A percentile compares a stretch with the other conserved stretches of the same genome.
These are phyloP conservation scores for Friedmanniomyces simplex DNA, from an alignment of 495 filamentous ascomycete species.

Conservation along the genomic window DNA sequence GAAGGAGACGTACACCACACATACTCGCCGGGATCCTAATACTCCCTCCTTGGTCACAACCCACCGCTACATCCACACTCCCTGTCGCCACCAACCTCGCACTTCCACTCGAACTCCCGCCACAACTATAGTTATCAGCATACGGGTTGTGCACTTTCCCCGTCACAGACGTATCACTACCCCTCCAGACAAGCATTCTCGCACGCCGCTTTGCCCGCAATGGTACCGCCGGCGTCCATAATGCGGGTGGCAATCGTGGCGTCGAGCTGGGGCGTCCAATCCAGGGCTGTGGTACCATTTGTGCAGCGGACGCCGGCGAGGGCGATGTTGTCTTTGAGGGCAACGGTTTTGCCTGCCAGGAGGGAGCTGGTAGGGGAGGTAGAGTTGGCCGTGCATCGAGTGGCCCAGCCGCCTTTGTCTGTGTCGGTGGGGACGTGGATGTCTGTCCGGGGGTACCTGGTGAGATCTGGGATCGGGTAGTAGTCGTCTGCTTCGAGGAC, in stretches of 20 bases:
- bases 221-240: constrained; percentile 35
- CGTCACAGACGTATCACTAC: constrained; percentile 30
- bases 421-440: neutral
- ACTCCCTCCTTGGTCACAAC: constrained; percentile 49
- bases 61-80: constrained; percentile 46
- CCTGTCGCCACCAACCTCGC: constrained; percentile 42
- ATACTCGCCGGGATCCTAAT: constrained; percentile 39
- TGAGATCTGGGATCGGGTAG: neutral
- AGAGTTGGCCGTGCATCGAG: constrained; percentile 1
- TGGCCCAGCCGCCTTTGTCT: constrained; percentile 14
- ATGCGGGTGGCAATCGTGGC: constrained; percentile 37
- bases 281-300: constrained; percentile 22
- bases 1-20: constrained; percentile 21
- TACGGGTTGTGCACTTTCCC: constrained; percentile 33
- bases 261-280: constrained; percentile 26
- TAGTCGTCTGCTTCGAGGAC: constrained; percentile 6
- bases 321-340: constrained; percentile 26
- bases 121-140: constrained; percentile 34
- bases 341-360: constrained; percentile 19
- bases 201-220: constrained; percentile 29
- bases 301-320: constrained; percentile 23
- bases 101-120: constrained; percentile 48
- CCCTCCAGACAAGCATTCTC: constrained; percentile 35
- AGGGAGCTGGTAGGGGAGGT: neutral
- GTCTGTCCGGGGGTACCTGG: constrained; percentile 6